A percentile compares a stretch with the other conserved stretches of the same genome.
These are phyloP conservation scores for Cytospora paraplurivora DNA, from an alignment of 2,329 filamentous ascomycete genomes.

Conservation along the genomic window DNA sequence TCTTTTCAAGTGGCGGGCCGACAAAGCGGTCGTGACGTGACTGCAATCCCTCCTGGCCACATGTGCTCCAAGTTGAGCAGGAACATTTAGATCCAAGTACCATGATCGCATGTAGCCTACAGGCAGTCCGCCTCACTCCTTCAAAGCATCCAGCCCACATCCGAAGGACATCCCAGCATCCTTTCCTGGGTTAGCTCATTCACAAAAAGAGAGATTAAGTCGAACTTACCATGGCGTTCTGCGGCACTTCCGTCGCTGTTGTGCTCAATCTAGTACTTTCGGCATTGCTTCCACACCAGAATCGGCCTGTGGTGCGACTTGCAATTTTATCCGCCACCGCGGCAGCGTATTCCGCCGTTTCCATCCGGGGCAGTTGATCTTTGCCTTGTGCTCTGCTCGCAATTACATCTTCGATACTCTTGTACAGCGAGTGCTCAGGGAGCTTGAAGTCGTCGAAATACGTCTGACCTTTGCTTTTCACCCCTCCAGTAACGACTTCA, in stretches of 20 bases:
- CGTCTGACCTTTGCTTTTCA: slow-evolving; percentile 31
- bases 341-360: slow-evolving; percentile 32
- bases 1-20: no score
- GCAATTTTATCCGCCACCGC: slow-evolving; percentile 31
- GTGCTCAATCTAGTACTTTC: slow-evolving; percentile 31
- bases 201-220: background rate
- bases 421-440: slow-evolving; percentile 32
- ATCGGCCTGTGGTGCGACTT: slow-evolving; percentile 30
- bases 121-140: slow-evolving; percentile 7
- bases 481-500: slow-evolving; percentile 34
- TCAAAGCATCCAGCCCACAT: slow-evolving; percentile 32
- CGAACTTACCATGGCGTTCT: slow-evolving; percentile 19
- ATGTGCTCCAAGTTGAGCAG: no score
- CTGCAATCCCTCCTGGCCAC: no score
- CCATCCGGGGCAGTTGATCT: slow-evolving; percentile 32
- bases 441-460: slow-evolving; percentile 35
- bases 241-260: slow-evolving; percentile 31
- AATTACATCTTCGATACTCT: slow-evolving; percentile 31
- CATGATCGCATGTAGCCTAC: slow-evolving; percentile 1
- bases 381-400: slow-evolving; percentile 33
- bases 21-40: no score
- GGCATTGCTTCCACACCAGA: slow-evolving; percentile 33
- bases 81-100: no score
- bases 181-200: background rate
- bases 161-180: slow-evolving; percentile 29